A percentile compares a stretch with the other conserved stretches of the same genome.
Conservation (phyloP, 768 basidiomycete species). For the Leucocoprinus leucothites region DNA sequence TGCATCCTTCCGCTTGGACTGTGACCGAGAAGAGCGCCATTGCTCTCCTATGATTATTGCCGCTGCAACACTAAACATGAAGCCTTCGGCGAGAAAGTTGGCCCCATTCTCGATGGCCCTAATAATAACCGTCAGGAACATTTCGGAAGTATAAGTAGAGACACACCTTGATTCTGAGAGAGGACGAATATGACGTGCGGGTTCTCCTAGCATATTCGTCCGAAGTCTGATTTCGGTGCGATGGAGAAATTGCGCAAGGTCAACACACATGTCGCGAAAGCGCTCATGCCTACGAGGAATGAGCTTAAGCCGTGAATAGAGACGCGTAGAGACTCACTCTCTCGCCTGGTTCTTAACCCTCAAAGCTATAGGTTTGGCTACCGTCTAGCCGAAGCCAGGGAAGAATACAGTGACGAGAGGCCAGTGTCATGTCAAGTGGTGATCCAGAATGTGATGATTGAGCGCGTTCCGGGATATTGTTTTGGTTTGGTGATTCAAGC, state of each 20-base stretch:
- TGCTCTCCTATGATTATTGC: conserved; percentile 72
- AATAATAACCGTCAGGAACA: background rate
- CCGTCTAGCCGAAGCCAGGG: conserved; percentile 43
- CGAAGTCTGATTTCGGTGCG: conserved; percentile 69
- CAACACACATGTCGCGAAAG: conserved; percentile 69
- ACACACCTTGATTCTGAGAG: conserved; percentile 72
- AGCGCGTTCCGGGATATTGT: too few species aligned
- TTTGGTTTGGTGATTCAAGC: background rate
- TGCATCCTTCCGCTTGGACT: conserved; percentile 65
- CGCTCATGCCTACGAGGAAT: conserved; percentile 51
- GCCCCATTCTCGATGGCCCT: conserved; percentile 88
- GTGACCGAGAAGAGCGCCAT: conserved; percentile 69
- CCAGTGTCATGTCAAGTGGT: background rate
- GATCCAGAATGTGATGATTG: too few species aligned
- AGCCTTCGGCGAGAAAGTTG: conserved; percentile 81
- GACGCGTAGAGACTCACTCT: conserved; percentile 44
- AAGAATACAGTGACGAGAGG: background rate
- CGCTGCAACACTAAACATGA: conserved; percentile 77
- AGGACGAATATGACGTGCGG: conserved; percentile 67
- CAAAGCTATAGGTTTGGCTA: conserved; percentile 78
- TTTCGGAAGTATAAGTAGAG: background rate
- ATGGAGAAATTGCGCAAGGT: conserved; percentile 76
- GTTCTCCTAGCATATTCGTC: conserved; percentile 75
- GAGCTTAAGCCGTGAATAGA: background rate
- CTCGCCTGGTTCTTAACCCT: conserved; percentile 68